These are phyloP conservation scores for Didymella sp. DNA, from an alignment of 2,329 filamentous ascomycete genomes.

Conservation along the genomic window DNA sequence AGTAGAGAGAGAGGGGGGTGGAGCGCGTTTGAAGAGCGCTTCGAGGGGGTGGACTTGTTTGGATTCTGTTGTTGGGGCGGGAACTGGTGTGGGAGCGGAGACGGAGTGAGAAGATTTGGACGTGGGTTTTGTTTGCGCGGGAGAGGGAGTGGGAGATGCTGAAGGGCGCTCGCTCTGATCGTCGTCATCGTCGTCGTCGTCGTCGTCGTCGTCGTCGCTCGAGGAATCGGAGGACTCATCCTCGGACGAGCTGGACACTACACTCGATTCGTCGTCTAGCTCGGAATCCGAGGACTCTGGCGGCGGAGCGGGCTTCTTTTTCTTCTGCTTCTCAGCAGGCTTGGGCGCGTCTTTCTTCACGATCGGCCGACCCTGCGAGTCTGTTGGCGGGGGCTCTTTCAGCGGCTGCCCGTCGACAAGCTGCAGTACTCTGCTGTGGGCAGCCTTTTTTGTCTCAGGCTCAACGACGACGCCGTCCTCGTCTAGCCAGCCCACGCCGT, in stretches of 20 bases:
- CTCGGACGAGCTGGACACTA: conserved; percentile 48
- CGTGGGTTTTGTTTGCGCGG: conserved; percentile 19
- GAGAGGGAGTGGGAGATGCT: conserved; percentile 23
- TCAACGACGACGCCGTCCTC: conserved; percentile 78
- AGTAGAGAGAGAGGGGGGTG: conserved; percentile 45
- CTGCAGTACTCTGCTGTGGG: conserved; percentile 43
- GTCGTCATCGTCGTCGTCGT: conserved; percentile 31
- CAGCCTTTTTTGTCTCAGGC: conserved; percentile 50
- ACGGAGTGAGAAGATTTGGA: conserved; percentile 11
- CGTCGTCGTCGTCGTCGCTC: no score
- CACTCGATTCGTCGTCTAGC: conserved; percentile 40
- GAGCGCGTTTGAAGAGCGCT: conserved; percentile 83
- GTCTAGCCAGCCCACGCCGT: conserved; percentile 89
- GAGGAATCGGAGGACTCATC: conserved; percentile 28
- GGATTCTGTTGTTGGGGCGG: conserved; percentile 17
- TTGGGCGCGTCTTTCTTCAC: conserved; percentile 30
- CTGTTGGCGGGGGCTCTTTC: conserved; percentile 23
- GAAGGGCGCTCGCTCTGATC: conserved; percentile 3
- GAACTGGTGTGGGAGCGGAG: conserved; percentile 20
- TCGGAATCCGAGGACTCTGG: conserved; percentile 37
- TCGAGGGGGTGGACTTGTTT: conserved; percentile 80
- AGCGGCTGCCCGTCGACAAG: conserved; percentile 34
- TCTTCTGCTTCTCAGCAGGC: conserved; percentile 30
- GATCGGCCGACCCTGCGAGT: conserved; percentile 25
- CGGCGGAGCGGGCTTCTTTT: conserved; percentile 32